Evolutionary conservation across 2,329 filamentous ascomycete genomes (phyloP), one percentile per base, ranked within the genome.

Genomic region (Stemphylium beticola): DNA sequence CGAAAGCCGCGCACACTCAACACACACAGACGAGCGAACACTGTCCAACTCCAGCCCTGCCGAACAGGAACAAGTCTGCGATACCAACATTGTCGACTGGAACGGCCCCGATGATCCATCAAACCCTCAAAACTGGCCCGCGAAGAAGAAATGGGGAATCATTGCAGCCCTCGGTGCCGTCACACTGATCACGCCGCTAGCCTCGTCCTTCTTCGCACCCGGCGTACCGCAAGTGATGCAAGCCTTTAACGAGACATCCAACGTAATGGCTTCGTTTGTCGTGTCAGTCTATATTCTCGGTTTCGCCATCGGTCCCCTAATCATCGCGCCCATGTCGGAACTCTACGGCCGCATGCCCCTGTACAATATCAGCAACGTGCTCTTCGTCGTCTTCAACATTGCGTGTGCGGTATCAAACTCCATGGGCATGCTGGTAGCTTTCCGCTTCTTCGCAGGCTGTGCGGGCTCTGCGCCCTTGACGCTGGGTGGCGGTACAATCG

Each of bases 181-280:
- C 9, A 77, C 76, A 0, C 65, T 78, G 36, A 68, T 78, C 49
- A 74, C 74, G 52, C 73, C 75, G 2, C 64, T 77, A 3, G 74
- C 67, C 8, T 76, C 73, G 2, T 73, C 70, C 14, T 74, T 76
- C 55, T 77, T 77, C 57, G 87, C 87, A 0, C 88, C 88, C 0
- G 87, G 83, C 11, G 84, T 90, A 0, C 83, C 84, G 0, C 75
- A 84, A 51, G 71, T 77, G 2, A 69, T 77, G 60, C 48, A 44
- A 1, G 58, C 66, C 1, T 77, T 77, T 41, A 36, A 69, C 32
- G 68, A 64, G 12, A 55, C 61, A 2, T 73, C 69, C 9, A 71
- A 67, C 8, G 39, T 71, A 9, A 64, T 76, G 9, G 68, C 73
- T 3, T 44, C 71, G 1, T 75, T 76, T 15, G 71, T 77, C 4